A percentile compares a stretch with the other conserved stretches of the same genome.
Conservation (phyloP, 1,284 basidiomycete species). For the Cerioporus squamosus region DNA sequence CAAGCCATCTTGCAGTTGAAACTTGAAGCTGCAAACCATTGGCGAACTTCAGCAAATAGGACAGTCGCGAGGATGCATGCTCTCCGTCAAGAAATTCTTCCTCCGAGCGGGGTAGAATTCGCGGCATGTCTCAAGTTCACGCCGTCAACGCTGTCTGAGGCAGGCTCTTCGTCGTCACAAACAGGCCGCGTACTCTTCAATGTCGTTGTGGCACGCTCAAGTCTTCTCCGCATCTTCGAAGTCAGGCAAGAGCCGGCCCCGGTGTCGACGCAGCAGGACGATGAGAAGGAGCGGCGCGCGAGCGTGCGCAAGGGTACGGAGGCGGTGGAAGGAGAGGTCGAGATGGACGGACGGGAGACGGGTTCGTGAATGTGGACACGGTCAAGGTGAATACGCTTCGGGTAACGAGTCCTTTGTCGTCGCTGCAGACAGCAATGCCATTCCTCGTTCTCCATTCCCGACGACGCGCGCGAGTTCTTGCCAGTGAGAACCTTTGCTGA, state of each 20-base stretch:
- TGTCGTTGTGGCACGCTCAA: slow-evolving; percentile 85
- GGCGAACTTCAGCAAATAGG: too few species aligned
- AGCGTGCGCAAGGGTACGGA: slow-evolving; percentile 63
- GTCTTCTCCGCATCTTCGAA: slow-evolving; percentile 82
- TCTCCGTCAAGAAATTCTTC: slow-evolving; percentile 81
- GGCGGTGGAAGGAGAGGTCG: slow-evolving; percentile 75
- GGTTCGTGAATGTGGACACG: slow-evolving; percentile 73
- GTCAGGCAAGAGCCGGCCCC: slow-evolving; percentile 72
- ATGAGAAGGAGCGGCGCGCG: slow-evolving; percentile 56
- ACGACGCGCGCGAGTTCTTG: slow-evolving; percentile 10
- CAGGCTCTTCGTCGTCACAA: slow-evolving; percentile 37
- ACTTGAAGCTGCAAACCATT: too few species aligned
- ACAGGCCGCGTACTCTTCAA: slow-evolving; percentile 69
- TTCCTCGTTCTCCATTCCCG: slow-evolving; percentile 9
- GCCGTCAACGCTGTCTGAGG: slow-evolving; percentile 61
- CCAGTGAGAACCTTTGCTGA: slow-evolving; percentile 30
- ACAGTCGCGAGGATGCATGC: slow-evolving; percentile 64
- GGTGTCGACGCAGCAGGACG: slow-evolving; percentile 53
- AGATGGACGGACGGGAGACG: slow-evolving; percentile 79
- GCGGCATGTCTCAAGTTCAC: slow-evolving; percentile 80
- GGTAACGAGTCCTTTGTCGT: slow-evolving; percentile 25
- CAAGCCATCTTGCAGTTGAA: too few species aligned
- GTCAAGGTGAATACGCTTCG: slow-evolving; percentile 67
- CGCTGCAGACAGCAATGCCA: slow-evolving; percentile 28
- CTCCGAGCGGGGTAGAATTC: slow-evolving; percentile 88